Percentiles rank a stretch among this genome's conserved stretches.
Evolutionary conservation across 306 rosid species (phyloP).

Genomic region (Cucurbita pepo): DNA sequence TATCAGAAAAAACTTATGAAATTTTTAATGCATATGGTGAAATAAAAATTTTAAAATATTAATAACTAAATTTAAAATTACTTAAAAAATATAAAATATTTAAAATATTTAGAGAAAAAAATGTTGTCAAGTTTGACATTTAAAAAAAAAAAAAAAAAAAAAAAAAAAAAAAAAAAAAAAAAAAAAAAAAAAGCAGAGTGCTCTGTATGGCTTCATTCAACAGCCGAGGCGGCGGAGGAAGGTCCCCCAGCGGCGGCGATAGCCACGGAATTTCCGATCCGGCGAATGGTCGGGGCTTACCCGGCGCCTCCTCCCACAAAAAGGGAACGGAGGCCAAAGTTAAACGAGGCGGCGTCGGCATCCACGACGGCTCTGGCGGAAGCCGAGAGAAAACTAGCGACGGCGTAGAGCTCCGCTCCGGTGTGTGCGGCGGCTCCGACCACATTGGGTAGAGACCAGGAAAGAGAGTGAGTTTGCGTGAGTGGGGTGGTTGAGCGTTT

Average conservation of each 20-base stretch:
- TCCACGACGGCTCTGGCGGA: conserved; percentile 18
- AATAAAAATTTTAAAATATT: too few species aligned
- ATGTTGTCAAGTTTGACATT: too few species aligned
- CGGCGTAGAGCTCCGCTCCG: neutral
- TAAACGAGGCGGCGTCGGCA: conserved; percentile 26
- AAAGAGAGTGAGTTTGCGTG: neutral
- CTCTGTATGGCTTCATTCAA: neutral
- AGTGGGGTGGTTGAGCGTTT: neutral
- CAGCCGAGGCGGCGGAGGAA: conserved; percentile 7
- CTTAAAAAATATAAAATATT: too few species aligned
- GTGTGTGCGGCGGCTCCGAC: neutral
- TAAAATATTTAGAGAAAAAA: too few species aligned
- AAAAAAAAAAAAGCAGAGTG: neutral
- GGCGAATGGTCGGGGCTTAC: conserved; percentile 43
- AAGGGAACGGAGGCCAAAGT: conserved; percentile 56
- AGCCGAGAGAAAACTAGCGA: conserved; percentile 34
- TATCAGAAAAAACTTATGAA: too few species aligned
- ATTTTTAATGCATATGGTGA: too few species aligned
- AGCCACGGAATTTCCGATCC: conserved; percentile 11
- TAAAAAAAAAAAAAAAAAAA: too few species aligned
- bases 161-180: too few species aligned
- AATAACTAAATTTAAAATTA: too few species aligned
- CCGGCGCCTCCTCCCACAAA: conserved; percentile 94
- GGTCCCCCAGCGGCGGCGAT: conserved; percentile 7
- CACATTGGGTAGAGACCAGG: neutral